These are phyloP conservation scores for Artomyces pyxidatus DNA, from an alignment of 768 basidiomycete genomes.

Conservation along the genomic window DNA sequence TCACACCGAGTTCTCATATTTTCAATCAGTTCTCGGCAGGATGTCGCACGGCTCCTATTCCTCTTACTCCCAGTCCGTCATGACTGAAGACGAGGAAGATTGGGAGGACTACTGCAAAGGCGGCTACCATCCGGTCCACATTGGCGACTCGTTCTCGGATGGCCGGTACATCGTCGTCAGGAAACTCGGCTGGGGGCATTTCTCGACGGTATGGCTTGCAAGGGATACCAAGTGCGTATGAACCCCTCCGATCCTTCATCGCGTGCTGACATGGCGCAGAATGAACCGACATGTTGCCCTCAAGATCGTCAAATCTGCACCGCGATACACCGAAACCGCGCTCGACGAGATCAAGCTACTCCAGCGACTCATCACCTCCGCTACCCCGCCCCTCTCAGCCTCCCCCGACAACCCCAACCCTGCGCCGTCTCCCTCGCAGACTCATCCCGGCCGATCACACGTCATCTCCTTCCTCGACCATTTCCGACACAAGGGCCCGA, in stretches of 20 bases:
- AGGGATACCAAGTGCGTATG: slow-evolving; percentile 66
- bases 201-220: slow-evolving; percentile 89
- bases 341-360: slow-evolving; percentile 98
- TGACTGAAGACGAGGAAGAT: slow-evolving; percentile 90
- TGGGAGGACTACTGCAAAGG: slow-evolving; percentile 74
- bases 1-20: neutral
- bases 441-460: slow-evolving; percentile 85
- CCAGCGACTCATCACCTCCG: slow-evolving; percentile 86
- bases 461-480: slow-evolving; percentile 98
- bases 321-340: slow-evolving; percentile 95
- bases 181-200: slow-evolving; percentile 95
- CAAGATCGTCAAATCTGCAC: slow-evolving; percentile 97
- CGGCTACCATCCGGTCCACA: slow-evolving; percentile 89
- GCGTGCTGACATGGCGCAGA: slow-evolving; percentile 34
- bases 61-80: slow-evolving; percentile 66
- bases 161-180: slow-evolving; percentile 85
- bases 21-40: slow-evolving; percentile 9
- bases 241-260: neutral
- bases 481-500: slow-evolving; percentile 93
- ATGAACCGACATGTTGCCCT: slow-evolving; percentile 95
- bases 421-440: slow-evolving; percentile 47
- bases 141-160: slow-evolving; percentile 85
- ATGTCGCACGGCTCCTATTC: slow-evolving; percentile 74
- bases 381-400: slow-evolving; percentile 44
- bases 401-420: slow-evolving; percentile 43